Percentiles rank a stretch among this genome's conserved stretches.
phyloP scores from a whole-genome alignment of 2,329 filamentous ascomycete species.

The Penicillium hordei region DNA sequence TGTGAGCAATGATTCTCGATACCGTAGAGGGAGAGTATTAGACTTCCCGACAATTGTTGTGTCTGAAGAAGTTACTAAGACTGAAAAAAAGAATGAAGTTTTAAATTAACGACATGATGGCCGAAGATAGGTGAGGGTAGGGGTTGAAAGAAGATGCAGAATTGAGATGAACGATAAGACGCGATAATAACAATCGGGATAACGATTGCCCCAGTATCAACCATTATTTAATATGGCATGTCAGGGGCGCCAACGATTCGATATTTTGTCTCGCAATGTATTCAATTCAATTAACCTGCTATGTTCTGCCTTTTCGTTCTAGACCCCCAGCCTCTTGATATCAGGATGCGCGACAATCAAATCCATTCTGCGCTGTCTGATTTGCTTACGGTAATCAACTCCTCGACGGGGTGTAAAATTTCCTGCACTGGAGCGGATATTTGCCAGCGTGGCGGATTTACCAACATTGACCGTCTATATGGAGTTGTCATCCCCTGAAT shows the following conservation, averaged over 20 bases:
- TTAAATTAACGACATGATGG: constrained; percentile 8
- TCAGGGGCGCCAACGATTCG: not conserved
- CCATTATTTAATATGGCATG: constrained; percentile 2
- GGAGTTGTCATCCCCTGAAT: not conserved
- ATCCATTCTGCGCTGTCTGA: not conserved
- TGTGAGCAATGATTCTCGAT: not conserved
- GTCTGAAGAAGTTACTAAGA: not conserved
- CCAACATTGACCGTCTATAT: not conserved
- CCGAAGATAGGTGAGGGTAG: constrained; percentile 7
- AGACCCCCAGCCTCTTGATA: not conserved
- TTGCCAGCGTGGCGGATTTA: constrained; percentile 7
- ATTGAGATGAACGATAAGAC: constrained; percentile 11
- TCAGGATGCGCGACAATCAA: not conserved
- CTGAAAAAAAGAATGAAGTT: not conserved
- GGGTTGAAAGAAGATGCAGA: constrained; percentile 11
- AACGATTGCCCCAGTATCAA: constrained; percentile 11
- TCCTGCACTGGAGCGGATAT: constrained; percentile 1
- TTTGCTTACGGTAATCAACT: not conserved
- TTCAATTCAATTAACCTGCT: not conserved
- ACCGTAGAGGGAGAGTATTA: not conserved
- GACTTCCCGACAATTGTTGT: not conserved
- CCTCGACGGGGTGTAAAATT: constrained; percentile 1
- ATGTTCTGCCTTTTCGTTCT: not conserved
- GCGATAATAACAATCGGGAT: constrained; percentile 14
- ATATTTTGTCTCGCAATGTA: not conserved